Evolutionary conservation across 164 flowering plant genomes (phyloP).

Genomic region (Vitis cinerea): DNA sequence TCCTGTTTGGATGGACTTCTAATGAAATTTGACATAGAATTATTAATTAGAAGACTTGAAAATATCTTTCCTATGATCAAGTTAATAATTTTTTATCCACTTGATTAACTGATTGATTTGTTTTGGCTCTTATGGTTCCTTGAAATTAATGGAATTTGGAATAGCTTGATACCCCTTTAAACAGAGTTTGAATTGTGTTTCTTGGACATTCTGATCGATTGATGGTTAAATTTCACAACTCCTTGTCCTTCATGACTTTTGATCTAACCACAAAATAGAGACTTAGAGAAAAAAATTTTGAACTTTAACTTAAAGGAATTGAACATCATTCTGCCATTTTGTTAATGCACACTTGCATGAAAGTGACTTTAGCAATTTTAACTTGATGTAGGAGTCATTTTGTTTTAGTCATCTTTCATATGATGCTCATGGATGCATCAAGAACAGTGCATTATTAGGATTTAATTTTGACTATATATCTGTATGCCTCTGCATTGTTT

Average conservation of each 20-base stretch:
- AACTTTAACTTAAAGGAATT: neutral
- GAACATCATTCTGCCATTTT: neutral
- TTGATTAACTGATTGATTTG: no score
- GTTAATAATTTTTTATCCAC: no score
- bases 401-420: neutral
- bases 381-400: neutral
- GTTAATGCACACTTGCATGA: neutral
- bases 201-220: no score
- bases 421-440: neutral
- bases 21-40: neutral
- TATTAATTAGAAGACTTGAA: neutral
- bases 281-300: no score
- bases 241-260: no score
- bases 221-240: no score
- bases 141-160: no score
- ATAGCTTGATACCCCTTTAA: no score
- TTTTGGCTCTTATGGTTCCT: no score
- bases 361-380: neutral
- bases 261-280: no score
- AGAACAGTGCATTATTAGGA: neutral
- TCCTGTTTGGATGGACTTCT: neutral
- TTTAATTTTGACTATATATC: neutral
- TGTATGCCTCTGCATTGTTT: neutral
- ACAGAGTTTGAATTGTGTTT: no score
- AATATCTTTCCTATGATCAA: no score